Conservation (phyloP, 768 basidiomycete species). For the Hysterangium stoloniferum region DNA sequence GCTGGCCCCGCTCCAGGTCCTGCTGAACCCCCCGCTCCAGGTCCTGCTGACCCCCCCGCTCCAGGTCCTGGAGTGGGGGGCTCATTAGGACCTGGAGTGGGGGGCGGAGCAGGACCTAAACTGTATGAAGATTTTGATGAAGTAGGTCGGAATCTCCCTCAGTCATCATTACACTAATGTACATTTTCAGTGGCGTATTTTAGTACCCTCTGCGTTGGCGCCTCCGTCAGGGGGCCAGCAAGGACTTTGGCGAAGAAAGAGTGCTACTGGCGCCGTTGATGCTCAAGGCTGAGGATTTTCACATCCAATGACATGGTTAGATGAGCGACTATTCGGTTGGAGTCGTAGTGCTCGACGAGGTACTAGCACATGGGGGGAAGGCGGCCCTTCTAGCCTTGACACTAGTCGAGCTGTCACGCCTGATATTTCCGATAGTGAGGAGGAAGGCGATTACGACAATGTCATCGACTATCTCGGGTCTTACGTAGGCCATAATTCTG, state of each 20-base stretch:
- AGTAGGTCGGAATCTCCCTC: constrained; percentile 32
- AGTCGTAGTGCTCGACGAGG: constrained; percentile 66
- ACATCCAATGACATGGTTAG: constrained; percentile 93
- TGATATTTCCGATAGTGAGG: constrained; percentile 78
- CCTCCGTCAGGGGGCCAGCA: constrained; percentile 70
- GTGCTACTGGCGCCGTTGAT: constrained; percentile 70
- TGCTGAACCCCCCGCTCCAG: too few relatives aligned
- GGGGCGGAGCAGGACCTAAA: too few relatives aligned
- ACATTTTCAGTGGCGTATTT: constrained; percentile 55
- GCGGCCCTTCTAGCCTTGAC: constrained; percentile 27
- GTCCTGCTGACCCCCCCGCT: too few relatives aligned
- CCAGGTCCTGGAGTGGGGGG: too few relatives aligned
- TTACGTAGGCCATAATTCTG: constrained; percentile 35
- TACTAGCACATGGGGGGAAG: constrained; percentile 87
- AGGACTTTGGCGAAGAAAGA: constrained; percentile 74
- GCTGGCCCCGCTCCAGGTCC: too few relatives aligned
- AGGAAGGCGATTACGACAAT: constrained; percentile 87
- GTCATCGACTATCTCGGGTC: constrained; percentile 59
- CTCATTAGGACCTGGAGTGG: too few relatives aligned
- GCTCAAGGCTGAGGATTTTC: constrained; percentile 76
- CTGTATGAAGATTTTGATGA: constrained; percentile 82
- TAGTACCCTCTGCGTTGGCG: constrained; percentile 72
- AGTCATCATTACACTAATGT: not conserved
- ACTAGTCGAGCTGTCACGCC: constrained; percentile 54
- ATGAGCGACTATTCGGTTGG: constrained; percentile 92